These are phyloP conservation scores for Tremella fuciformis DNA, from an alignment of 768 basidiomycete species.

Conservation along the genomic window DNA sequence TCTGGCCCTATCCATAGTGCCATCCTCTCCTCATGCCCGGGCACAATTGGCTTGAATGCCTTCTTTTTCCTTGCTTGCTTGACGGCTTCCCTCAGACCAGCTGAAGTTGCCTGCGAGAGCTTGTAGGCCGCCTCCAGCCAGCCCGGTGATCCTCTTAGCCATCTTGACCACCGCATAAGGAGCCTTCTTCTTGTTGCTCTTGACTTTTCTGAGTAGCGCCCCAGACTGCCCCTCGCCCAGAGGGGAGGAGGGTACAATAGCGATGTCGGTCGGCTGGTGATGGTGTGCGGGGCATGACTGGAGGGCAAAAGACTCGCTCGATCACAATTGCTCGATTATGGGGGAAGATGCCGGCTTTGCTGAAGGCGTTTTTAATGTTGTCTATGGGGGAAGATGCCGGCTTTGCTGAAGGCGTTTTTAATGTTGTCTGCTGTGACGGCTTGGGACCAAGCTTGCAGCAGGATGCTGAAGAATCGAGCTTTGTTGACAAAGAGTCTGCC, in stretches of 20 bases:
- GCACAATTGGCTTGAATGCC: slow-evolving; percentile 1
- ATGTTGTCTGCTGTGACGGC: neutral
- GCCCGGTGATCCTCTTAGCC: neutral
- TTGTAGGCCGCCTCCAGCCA: neutral
- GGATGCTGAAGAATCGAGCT: slow-evolving; percentile 2
- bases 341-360: neutral
- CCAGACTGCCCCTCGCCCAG: neutral
- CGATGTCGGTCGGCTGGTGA: neutral
- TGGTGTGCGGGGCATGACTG: neutral
- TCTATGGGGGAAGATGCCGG: neutral
- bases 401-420: neutral
- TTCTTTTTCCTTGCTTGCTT: neutral
- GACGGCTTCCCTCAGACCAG: neutral
- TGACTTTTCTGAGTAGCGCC: neutral
- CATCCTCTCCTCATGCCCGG: neutral
- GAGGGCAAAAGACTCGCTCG: neutral
- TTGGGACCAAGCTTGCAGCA: neutral
- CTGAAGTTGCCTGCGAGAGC: neutral
- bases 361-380: neutral
- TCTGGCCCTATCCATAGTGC: neutral
- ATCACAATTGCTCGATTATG: neutral
- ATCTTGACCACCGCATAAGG: neutral
- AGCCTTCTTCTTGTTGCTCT: slow-evolving; percentile 1
- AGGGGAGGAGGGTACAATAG: neutral
- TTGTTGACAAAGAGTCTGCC: neutral